A percentile compares a stretch with the other conserved stretches of the same genome.
These are phyloP conservation scores for Sarcomyxa edulis DNA, from an alignment of 768 basidiomycete genomes.

Conservation along the genomic window DNA sequence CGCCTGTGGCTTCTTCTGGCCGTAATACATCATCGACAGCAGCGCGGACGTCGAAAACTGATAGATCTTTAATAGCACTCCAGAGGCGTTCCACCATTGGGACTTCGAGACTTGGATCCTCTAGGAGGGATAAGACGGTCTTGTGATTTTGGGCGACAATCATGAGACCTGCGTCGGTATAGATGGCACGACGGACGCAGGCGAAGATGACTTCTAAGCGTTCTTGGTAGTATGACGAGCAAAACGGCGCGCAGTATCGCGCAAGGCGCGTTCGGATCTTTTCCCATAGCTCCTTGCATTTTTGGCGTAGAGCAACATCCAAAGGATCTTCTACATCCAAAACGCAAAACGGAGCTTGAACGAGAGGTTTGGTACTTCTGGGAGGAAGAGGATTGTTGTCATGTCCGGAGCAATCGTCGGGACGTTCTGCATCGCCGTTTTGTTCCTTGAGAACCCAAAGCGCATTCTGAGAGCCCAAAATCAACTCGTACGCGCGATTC, in stretches of 20 bases:
- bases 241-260: slow-evolving; percentile 22
- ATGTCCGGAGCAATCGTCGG: slow-evolving; percentile 16
- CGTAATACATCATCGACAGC: slow-evolving; percentile 26
- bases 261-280: slow-evolving; percentile 27
- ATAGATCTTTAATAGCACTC: slow-evolving; percentile 19
- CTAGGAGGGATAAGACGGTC: slow-evolving; percentile 21
- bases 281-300: slow-evolving; percentile 22
- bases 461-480: slow-evolving; percentile 27
- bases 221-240: slow-evolving; percentile 26
- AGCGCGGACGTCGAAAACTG: slow-evolving; percentile 22
- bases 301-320: slow-evolving; percentile 27
- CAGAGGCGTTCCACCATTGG: slow-evolving; percentile 27
- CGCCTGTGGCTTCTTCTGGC: slow-evolving; percentile 14
- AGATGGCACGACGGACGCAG: slow-evolving; percentile 30
- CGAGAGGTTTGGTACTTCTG: slow-evolving; percentile 12
- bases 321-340: slow-evolving; percentile 28
- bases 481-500: slow-evolving; percentile 26
- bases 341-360: too few relatives aligned
- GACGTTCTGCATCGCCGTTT: slow-evolving; percentile 7
- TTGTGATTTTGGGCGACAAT: slow-evolving; percentile 27
- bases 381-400: too few relatives aligned
- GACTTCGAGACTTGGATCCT: slow-evolving; percentile 22
- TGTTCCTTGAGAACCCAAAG: slow-evolving; percentile 28
- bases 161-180: slow-evolving; percentile 30
- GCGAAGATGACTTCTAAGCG: slow-evolving; percentile 27